These are phyloP conservation scores for Colletotrichum incanum DNA, from an alignment of 2,329 filamentous ascomycete species.

Conservation along the genomic window DNA sequence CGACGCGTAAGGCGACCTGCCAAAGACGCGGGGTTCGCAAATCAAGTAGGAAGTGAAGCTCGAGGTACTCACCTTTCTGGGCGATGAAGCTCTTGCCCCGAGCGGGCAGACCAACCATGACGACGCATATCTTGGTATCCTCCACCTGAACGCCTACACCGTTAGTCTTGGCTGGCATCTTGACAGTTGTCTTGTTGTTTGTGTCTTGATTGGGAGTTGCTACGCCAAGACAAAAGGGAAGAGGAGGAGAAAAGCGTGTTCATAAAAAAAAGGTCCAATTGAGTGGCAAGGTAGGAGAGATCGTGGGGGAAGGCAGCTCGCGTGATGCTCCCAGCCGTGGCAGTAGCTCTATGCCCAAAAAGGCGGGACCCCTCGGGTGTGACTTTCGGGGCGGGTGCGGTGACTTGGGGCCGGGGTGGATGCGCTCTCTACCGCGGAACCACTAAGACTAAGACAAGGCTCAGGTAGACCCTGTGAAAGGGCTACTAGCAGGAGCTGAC, in stretches of 20 bases:
- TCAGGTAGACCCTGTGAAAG: constrained; percentile 8
- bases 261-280: constrained; percentile 28
- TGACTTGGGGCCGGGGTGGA: constrained; percentile 35
- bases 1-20: neutral
- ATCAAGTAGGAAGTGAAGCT: neutral
- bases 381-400: constrained; percentile 38
- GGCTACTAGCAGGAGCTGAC: constrained; percentile 25
- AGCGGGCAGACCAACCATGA: constrained; percentile 98
- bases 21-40: neutral
- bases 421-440: constrained; percentile 27
- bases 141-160: constrained; percentile 88
- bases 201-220: constrained; percentile 18
- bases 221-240: constrained; percentile 31
- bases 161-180: constrained; percentile 69
- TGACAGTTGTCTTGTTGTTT: constrained; percentile 38
- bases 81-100: constrained; percentile 98
- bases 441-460: neutral
- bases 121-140: constrained; percentile 96
- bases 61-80: constrained; percentile 82
- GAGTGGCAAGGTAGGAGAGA: constrained; percentile 20
- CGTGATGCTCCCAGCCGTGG: constrained; percentile 41
- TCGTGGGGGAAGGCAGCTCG: constrained; percentile 37
- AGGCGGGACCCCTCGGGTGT: constrained; percentile 38
- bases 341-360: constrained; percentile 35
- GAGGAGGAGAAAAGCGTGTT: neutral